Conservation (phyloP, 139 green algal genomes). For the Gonium pectorale region DNA sequence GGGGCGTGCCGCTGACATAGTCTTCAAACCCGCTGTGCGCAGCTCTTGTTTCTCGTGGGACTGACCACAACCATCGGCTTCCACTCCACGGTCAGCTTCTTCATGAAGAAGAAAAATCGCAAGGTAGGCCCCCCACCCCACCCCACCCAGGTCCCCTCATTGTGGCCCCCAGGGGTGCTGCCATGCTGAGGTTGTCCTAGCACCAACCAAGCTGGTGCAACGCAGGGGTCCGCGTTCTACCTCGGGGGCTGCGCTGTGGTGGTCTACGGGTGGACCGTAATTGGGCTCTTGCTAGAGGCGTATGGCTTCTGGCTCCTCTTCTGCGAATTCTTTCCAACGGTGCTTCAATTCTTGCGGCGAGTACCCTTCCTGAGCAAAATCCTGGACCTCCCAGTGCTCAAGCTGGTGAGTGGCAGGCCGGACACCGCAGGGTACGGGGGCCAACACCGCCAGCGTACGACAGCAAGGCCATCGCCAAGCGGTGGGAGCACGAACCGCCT, state of each 20-base stretch:
- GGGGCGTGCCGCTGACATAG: too few relatives aligned
- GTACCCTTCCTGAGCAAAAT: conserved; percentile 81
- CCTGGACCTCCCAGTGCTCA: conserved; percentile 86
- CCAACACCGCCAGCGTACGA: too few relatives aligned
- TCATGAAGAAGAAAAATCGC: conserved; percentile 89
- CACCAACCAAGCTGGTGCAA: too few relatives aligned
- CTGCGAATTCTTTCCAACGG: conserved; percentile 94
- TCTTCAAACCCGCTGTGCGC: too few relatives aligned
- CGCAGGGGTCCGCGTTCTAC: conserved; percentile 89
- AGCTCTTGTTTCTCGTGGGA: conserved; percentile 94
- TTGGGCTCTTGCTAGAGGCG: conserved; percentile 88
- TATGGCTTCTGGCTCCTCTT: conserved; percentile 98
- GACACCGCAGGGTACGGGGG: too few relatives aligned
- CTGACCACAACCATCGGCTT: conserved; percentile 93
- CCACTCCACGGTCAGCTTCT: conserved; percentile 88
- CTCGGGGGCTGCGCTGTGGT: conserved; percentile 86
- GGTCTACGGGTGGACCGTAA: conserved; percentile 87
- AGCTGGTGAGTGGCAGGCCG: conserved; percentile 69
- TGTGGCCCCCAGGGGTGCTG: background rate
- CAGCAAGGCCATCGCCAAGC: too few relatives aligned
- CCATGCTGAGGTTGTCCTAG: background rate
- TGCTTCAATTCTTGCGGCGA: conserved; percentile 87
- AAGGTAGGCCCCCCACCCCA: conserved; percentile 63
- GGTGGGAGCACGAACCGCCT: too few relatives aligned
- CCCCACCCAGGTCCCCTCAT: background rate